phyloP scores from a whole-genome alignment of 1,284 basidiomycete genomes.

The Cryptococcus floricola region DNA sequence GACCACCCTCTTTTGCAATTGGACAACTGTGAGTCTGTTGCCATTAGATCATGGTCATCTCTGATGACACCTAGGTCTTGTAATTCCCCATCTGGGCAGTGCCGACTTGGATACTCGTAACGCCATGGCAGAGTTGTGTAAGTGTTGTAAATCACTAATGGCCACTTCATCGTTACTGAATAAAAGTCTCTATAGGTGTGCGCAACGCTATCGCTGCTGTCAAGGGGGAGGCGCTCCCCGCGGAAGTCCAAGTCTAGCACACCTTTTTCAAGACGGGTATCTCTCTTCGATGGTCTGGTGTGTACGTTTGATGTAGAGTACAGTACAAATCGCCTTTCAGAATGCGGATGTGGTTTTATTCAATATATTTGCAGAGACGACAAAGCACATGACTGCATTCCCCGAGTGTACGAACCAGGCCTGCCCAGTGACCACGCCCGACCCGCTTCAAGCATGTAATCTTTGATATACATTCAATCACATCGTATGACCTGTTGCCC shows the following conservation, averaged over 20 bases:
- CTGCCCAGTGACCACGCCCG: too few relatives aligned
- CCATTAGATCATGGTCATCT: background rate
- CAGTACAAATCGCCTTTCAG: too few relatives aligned
- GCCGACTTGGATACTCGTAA: slow-evolving; percentile 79
- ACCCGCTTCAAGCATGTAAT: too few relatives aligned
- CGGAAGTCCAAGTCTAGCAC: slow-evolving; percentile 37
- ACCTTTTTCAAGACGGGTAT: background rate
- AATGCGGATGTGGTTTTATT: too few relatives aligned
- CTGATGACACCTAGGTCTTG: slow-evolving; percentile 54
- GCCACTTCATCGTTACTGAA: background rate
- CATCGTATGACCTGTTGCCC: background rate
- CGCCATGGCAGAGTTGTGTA: slow-evolving; percentile 70
- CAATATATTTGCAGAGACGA: too few relatives aligned
- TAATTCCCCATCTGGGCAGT: slow-evolving; percentile 86
- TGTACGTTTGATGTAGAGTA: too few relatives aligned
- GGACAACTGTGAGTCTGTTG: slow-evolving; percentile 54
- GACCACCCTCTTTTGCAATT: slow-evolving; percentile 78
- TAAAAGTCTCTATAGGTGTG: slow-evolving; percentile 17
- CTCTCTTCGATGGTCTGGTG: too few relatives aligned
- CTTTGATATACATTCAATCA: too few relatives aligned
- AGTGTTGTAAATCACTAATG: slow-evolving; percentile 6
- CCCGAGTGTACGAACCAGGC: too few relatives aligned
- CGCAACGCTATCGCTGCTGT: slow-evolving; percentile 38
- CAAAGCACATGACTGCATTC: too few relatives aligned
- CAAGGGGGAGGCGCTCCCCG: slow-evolving; percentile 28